These are phyloP conservation scores for Mortierella alpina DNA, from an alignment of 192 early-diverging fungal species.

Conservation along the genomic window DNA sequence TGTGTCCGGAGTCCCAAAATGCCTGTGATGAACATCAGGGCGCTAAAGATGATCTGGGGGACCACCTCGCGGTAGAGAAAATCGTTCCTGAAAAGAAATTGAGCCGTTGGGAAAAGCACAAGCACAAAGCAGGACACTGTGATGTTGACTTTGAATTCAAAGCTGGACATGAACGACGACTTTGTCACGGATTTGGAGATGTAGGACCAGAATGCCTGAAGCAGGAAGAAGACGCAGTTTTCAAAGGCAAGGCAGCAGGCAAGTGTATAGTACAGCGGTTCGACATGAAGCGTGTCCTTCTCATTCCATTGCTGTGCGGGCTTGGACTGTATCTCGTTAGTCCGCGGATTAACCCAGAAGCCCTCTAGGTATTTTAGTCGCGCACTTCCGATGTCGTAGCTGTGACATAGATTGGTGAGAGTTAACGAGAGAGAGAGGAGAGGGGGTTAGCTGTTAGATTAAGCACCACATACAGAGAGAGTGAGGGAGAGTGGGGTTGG, in stretches of 20 bases:
- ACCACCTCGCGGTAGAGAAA: constrained; percentile 25
- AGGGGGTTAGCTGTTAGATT: too few relatives aligned
- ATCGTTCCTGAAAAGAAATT: constrained; percentile 40
- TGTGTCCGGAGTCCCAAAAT: constrained; percentile 27
- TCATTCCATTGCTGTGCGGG: constrained; percentile 28
- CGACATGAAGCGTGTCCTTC: constrained; percentile 24
- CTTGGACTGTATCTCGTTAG: constrained; percentile 25
- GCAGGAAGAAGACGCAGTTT: constrained; percentile 32
- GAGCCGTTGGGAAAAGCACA: constrained; percentile 29
- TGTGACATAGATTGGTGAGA: neutral
- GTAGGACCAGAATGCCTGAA: constrained; percentile 42
- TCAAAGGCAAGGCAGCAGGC: constrained; percentile 33
- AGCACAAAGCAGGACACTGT: constrained; percentile 15
- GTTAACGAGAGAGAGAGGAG: neutral
- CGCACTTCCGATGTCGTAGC: constrained; percentile 44
- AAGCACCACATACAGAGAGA: neutral
- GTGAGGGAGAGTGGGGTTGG: neutral
- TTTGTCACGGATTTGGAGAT: constrained; percentile 49
- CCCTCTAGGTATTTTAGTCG: constrained; percentile 48
- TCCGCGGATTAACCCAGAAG: constrained; percentile 42
- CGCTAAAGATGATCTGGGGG: constrained; percentile 44
- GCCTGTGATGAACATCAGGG: constrained; percentile 24
- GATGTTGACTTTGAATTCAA: constrained; percentile 48
- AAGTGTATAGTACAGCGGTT: constrained; percentile 48
- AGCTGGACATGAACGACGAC: constrained; percentile 49